Evolutionary conservation across 306 rosid genomes (phyloP), one percentile per base, ranked within the genome.

Genomic region (Elaeagnus macrophylla): DNA sequence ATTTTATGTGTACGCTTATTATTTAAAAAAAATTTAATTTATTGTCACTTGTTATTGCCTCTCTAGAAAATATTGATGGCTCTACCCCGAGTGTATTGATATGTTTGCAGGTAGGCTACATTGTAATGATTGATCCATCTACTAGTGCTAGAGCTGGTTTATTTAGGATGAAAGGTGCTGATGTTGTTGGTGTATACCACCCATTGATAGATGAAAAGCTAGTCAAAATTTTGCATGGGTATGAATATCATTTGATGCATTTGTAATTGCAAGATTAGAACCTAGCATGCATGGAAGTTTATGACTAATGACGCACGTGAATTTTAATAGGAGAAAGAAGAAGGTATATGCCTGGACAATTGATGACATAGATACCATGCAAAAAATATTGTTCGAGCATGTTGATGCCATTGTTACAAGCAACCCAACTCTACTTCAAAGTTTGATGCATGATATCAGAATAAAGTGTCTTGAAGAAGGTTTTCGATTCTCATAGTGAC

Each of bases 261-360:
- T 64, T 35, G 51, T 35, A 53, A 32, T 25, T 25, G 60, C 52
- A 37, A 16, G 41, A 20, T 39, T 16, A 9, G 10, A 4, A 14
- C 12, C 16, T 38, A 11, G 3, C 7, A n/a, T 39, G 39, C 51
- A 32, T 62, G n/a, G 18, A 61, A 18, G 46, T 32, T 12, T 25
- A 53, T 53, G 17, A 11, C 62, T 71, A 36, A 45, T 60, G 12
- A 43, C 53, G 32, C 59, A 0, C 43, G 25, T 15, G 68, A 63
- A 39, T 53, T 52, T 55, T 10, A 53, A 59, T 77, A 85, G 97
- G 77, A 85, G 85, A 63, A 80, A 77, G 7, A 89, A 79, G 77
- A 83, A 76, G 75, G 90, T 75, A 40, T 89, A 75, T 66, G 87
- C 95, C 10, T 89, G 97, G 97, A 89, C 97, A 13, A 95, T 85